Evolutionary conservation across 352 stramenopile species (phyloP), one percentile per base, ranked within the genome.

Genomic region (Phytophthora pseudosyringae): DNA sequence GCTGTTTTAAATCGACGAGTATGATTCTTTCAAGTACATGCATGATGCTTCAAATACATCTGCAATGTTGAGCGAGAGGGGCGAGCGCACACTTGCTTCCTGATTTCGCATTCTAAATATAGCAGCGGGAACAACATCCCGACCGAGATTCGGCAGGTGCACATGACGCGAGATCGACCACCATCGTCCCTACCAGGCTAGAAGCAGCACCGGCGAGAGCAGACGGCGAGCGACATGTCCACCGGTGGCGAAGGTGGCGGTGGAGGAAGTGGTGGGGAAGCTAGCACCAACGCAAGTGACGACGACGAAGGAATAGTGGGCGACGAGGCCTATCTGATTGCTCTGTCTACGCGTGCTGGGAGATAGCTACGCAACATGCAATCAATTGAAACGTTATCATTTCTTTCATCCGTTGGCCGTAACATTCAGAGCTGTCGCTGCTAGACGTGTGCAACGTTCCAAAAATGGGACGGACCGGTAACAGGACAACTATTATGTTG

Each of bases 401-500:
- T 46, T 7, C 25, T 35, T 11, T 35, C 7, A 12, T 35, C 25
- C 9, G 50, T 56, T 64, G 36, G 26, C 6, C 39, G 33, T 12
- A 46, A 11, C 6, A 31, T 26, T 21, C 7, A 32, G n/a, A 47
- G n/a, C 5, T 25, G 32, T n/a, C 32, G 13, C 9, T 63, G 33
- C 21, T 49, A 10, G 36, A 9, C 25, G 35, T 57, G 46, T 58
- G 46, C 21, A 64, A 64, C 18, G 5, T 7, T 46, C 15, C 31
- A 57, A 13, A 64, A 39, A 39, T 31, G 3, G 2, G 57, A 38
- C 45, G 13, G 6, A 9, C 43, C 28, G 12, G 47, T 57, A 57
- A 33, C 11, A 26, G 13, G 18, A 28, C 35, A 47, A 4, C 9
- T 13, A 5, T 12, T 47, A 57, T 51, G 45, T 57, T 49, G 47